Evolutionary conservation across 352 stramenopile genomes (phyloP).

Genomic region (Phytophthora europaea): DNA sequence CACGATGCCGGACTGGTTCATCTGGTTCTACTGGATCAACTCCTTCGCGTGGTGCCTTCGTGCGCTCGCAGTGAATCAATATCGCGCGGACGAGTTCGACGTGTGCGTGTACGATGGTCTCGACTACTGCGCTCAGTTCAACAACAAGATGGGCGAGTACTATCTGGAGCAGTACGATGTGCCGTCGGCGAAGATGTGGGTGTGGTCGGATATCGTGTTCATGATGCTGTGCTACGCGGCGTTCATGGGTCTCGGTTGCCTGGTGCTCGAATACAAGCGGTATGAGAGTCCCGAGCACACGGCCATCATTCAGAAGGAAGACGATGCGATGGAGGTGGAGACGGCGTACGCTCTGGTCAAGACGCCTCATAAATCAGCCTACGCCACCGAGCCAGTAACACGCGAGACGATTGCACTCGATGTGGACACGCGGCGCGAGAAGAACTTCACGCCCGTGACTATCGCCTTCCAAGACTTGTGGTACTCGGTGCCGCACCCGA

Average conservation of each 20-base stretch:
- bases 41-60: conserved; percentile 64
- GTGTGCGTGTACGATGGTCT: conserved; percentile 24
- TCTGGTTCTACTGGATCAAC: conserved; percentile 41
- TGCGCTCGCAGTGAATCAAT: conserved; percentile 39
- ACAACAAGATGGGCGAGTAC: conserved; percentile 36
- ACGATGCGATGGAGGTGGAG: neutral
- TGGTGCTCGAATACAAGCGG: conserved; percentile 13
- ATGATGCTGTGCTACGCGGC: neutral
- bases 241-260: conserved; percentile 9
- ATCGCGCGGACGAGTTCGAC: conserved; percentile 14
- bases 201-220: too few relatives aligned
- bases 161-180: conserved; percentile 10
- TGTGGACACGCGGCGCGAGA: conserved; percentile 26
- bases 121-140: conserved; percentile 38
- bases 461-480: conserved; percentile 46
- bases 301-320: conserved; percentile 1
- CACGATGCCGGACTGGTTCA: conserved; percentile 55
- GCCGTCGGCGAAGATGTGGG: too few relatives aligned
- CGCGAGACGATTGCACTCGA: conserved; percentile 9
- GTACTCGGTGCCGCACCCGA: conserved; percentile 48
- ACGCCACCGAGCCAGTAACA: neutral
- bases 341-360: conserved; percentile 18
- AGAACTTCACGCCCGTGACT: conserved; percentile 45
- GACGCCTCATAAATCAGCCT: neutral
- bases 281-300: conserved; percentile 9